These are phyloP conservation scores for Gamsiella multidivaricata DNA, from an alignment of 192 early-diverging fungal genomes.

Conservation along the genomic window DNA sequence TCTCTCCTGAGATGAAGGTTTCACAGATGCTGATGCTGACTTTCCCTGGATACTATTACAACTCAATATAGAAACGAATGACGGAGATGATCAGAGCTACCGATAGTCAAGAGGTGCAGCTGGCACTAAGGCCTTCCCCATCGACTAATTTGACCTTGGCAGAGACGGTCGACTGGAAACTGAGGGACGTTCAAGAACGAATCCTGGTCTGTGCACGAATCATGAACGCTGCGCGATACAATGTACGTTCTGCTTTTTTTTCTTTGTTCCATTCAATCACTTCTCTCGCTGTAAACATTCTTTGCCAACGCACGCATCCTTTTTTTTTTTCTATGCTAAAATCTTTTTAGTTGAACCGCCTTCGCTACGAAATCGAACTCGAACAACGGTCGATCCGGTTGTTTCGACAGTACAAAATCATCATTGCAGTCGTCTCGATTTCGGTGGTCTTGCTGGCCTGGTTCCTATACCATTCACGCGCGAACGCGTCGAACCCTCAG, in stretches of 20 bases:
- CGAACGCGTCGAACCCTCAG: constrained; percentile 16
- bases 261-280: too few species aligned
- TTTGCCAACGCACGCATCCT: not conserved
- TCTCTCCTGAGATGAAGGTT: too few species aligned
- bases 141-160: constrained; percentile 30
- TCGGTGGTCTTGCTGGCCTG: constrained; percentile 31
- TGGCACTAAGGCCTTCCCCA: constrained; percentile 24
- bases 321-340: not conserved
- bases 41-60: too few species aligned
- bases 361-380: constrained; percentile 26
- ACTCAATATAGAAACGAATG: constrained; percentile 20
- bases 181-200: constrained; percentile 27
- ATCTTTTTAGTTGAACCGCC: constrained; percentile 11
- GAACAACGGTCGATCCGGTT: constrained; percentile 40
- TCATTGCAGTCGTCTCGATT: constrained; percentile 17
- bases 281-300: not conserved
- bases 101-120: constrained; percentile 36
- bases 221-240: constrained; percentile 19
- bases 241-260: constrained; percentile 30
- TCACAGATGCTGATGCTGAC: too few species aligned
- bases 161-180: constrained; percentile 15
- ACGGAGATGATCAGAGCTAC: constrained; percentile 14
- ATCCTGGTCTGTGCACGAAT: constrained; percentile 22
- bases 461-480: constrained; percentile 35
- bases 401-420: constrained; percentile 47